Base-by-base conservation (phyloP, 2,329 filamentous ascomycete species). In the Curvularia verruculosa region DNA sequence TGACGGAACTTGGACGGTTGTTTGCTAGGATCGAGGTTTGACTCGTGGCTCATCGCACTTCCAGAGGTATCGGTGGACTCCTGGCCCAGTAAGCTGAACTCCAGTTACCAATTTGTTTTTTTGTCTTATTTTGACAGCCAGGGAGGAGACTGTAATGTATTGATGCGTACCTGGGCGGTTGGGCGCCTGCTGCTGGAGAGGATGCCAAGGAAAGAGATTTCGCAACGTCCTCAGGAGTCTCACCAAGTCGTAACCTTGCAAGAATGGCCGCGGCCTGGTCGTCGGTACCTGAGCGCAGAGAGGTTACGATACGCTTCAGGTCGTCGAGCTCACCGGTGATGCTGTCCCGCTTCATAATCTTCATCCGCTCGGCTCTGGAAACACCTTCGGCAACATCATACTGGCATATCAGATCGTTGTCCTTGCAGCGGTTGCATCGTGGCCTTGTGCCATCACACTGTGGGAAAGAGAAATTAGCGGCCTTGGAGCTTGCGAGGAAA, bases 331-430 rank as follows among this genome's bases (percentile, higher is more conserved):
- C 64, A 24, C 56, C 55, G 5, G 62, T 61, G 57, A 65, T 50
- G 23, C 55, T 61, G 28, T 68, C 67, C 37, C 59, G 56, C 50
- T 66, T 68, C 41, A 67, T 53, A 12, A 68, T 48, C 43, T 66
- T 69, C 67, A 69, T 68, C 13, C 67, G 64, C 49, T 68, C 65
- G 9, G 65, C 64, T 46, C 67, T 58, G 15, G 65, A 66, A 7
- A 69, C 65, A 12, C 67, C 67, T 49, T 67, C 65, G 23, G 67
- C 53, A 3, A 68, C 67, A 61, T 69, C 67, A 29, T 66, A 69
- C 43, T 64, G 64, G 53, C 67, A 69, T 13, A 49, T 10, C 18
- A 60, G 31, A 23, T 67, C 57, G 26, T 63, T 63, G 34, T 67
- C 62, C 34, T 31, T 60, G 57, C 67, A 69, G 24, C 67, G 60